phyloP scores from a whole-genome alignment of 2,329 filamentous ascomycete species.

The Gyromitra esculenta region DNA sequence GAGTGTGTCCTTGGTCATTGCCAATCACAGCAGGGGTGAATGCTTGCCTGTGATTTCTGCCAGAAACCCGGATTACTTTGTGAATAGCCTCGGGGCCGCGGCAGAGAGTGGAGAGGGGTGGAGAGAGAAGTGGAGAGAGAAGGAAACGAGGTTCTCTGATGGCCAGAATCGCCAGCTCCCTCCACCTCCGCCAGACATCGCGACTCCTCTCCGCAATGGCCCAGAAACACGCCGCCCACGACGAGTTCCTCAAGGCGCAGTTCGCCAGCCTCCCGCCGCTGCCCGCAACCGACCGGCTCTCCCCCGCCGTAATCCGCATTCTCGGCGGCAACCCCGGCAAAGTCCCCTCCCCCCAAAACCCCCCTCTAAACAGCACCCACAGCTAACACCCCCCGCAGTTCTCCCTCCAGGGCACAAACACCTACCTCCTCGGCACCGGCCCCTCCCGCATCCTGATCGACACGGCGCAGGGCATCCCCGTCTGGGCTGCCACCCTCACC shows the following conservation, averaged over 20 bases:
- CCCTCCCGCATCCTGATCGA: conserved; percentile 81
- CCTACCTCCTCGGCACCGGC: conserved; percentile 87
- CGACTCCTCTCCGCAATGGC: conserved; percentile 23
- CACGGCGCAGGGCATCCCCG: conserved; percentile 81
- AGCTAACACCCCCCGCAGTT: conserved; percentile 62
- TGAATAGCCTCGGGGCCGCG: background rate
- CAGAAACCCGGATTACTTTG: background rate
- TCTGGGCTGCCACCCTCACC: conserved; percentile 76
- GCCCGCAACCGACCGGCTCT: conserved; percentile 79
- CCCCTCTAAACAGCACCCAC: conserved; percentile 2
- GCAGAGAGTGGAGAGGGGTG: background rate
- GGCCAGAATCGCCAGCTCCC: background rate
- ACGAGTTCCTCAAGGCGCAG: conserved; percentile 52
- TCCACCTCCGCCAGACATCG: background rate
- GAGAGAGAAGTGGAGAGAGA: background rate
- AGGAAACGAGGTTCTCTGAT: background rate
- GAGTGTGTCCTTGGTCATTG: background rate
- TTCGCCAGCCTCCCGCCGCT: conserved; percentile 62
- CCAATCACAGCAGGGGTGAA: background rate
- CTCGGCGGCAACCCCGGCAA: conserved; percentile 92
- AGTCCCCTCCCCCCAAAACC: conserved; percentile 63
- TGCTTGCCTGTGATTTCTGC: background rate
- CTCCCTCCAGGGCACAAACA: conserved; percentile 85
- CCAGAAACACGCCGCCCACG: conserved; percentile 29
- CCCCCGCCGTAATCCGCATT: conserved; percentile 80